Evolutionary conservation across 768 basidiomycete genomes (phyloP).

Genomic region (Phylloporus sp.): DNA sequence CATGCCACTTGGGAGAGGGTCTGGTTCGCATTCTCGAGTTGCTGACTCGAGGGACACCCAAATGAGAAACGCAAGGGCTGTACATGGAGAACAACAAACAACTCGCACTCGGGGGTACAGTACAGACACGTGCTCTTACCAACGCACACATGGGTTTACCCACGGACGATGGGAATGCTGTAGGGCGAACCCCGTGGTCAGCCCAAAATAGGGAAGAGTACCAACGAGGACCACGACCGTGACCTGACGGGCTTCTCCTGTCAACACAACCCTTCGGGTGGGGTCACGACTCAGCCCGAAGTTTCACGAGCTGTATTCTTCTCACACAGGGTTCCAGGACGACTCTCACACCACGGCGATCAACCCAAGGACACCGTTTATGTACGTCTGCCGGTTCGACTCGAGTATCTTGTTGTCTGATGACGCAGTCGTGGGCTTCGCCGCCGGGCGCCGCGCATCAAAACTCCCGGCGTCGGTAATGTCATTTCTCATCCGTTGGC

Average conservation of each 20-base stretch:
- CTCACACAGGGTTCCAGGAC: slow-evolving; percentile 9
- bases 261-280: slow-evolving; percentile 7
- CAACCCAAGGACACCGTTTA: slow-evolving; percentile 7
- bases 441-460: too few species aligned
- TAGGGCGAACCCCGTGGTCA: neutral
- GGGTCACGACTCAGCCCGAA: neutral
- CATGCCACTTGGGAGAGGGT: too few species aligned
- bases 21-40: too few species aligned
- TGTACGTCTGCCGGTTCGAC: slow-evolving; percentile 4
- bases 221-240: slow-evolving; percentile 6
- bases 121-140: too few species aligned
- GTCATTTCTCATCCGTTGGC: too few species aligned
- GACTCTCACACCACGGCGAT: slow-evolving; percentile 29
- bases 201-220: slow-evolving; percentile 2
- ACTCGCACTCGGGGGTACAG: too few species aligned
- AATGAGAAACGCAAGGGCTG: neutral
- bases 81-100: neutral
- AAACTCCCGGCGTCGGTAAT: too few species aligned
- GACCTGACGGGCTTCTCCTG: slow-evolving; percentile 6
- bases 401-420: neutral
- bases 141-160: neutral
- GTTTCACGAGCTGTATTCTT: slow-evolving; percentile 6
- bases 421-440: neutral
- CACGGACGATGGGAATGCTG: slow-evolving; percentile 1
- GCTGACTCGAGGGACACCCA: too few species aligned